Base-by-base conservation (phyloP, 192 early-diverging fungal species). In the Backusella australiensis region DNA sequence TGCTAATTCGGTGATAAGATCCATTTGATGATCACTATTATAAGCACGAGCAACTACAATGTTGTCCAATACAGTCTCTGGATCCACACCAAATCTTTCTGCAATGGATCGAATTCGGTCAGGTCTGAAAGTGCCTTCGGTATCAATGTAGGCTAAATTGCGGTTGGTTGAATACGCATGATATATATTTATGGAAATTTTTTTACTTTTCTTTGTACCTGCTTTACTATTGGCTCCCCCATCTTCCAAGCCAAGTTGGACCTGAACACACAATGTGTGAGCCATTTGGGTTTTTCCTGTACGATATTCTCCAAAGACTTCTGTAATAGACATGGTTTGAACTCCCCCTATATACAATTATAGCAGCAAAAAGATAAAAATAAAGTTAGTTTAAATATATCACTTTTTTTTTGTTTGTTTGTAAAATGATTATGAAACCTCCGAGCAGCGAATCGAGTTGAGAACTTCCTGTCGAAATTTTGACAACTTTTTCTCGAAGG, bases 251-350 rank as follows among this genome's bases (percentile, higher is more conserved):
- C 94, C 91, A n/a, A 96, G 85, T 67, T 96, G 95, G 26, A 86
- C 89, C 2, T 85, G 84, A 6, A 95, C 93, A 77, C 92, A 93
- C 12, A 96, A 78, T 0, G 94, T 96, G 72, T 94, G 94, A 12
- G 84, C 86, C 2, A 96, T 78, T 79, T 96, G 94, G 1, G 94
- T 96, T 74, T 96, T 96, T 1, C 94, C 94, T 7, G 94, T 96
- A 34, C 94, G 82, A 78, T 94, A 96, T 78, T 95, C 93, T 14
- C 95, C 94, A 84, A 95, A 96, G 14, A 87, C 93, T 77, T 96
- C 95, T 2, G 95, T 96, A 65, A 96, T 93, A 15, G 90, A 88
- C 88, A 92, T 91, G 9, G 90, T 89, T 72, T 95, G 91, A 49
- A 96, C 86, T 38, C 95, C 95, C 8, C 94, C 89, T 86, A 38